Base-by-base conservation (phyloP, 345 rosid species). In the Gossypium rotundifolium region DNA sequence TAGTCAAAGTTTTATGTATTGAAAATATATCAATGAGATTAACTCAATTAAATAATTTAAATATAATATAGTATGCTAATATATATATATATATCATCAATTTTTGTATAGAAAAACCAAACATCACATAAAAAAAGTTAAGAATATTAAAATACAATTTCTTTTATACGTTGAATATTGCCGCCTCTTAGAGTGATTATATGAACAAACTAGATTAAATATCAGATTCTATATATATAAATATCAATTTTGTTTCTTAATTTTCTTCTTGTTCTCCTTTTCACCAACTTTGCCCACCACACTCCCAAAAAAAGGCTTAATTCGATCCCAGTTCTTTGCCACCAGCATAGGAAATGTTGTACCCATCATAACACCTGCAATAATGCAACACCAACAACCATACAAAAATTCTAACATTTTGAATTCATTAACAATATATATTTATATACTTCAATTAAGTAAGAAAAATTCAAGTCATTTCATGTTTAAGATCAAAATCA, bases 281-380 rank as follows among this genome's bases (percentile, higher is more conserved):
- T 82, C 57, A 14, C 27, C 53, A 38, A 64, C 62, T 74, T 74
- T 79, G 46, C 38, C 38, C 38, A 33, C 38, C 38, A 33, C 38
- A 33, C 70, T 76, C 7, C 51, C 74, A 0, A 46, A 11, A 0
- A 46, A 9, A 46, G 70, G 74, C 76, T 67, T 74, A 48, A 85
- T 75, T 44, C 44, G 80, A 2, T 82, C 87, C 68, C 75, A 71
- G 54, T 76, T 61, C 71, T 75, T 84, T 65, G 46, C 62, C 55
- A 76, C 75, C 16, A 76, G 49, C 61, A 77, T 66, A 2, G 87
- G 86, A 42, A 74, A 61, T 4, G 78, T 81, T 84, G 83, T 60
- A 6, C 83, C 87, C 70, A 53, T 57, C 62, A 81, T 63, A 18
- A 57, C 59, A 27, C 76, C 89, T 82, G 58, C 18, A 48, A 10